A percentile compares a stretch with the other conserved stretches of the same genome.
These are phyloP conservation scores for Sugiyamaella japonica DNA, from an alignment of 1,139 yeast genomes.

Conservation along the genomic window DNA sequence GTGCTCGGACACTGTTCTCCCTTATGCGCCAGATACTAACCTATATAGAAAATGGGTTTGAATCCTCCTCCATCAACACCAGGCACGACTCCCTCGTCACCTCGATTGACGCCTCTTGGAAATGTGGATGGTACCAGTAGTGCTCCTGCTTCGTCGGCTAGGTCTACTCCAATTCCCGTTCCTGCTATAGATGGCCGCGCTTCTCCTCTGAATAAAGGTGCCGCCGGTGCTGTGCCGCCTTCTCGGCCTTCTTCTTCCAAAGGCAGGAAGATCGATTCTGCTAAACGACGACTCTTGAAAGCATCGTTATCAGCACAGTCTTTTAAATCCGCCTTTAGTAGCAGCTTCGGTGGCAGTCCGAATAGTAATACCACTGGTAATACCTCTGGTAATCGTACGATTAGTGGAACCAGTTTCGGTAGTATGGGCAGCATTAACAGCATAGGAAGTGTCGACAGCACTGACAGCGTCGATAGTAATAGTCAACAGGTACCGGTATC, in stretches of 20 bases:
- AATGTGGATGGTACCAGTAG: background rate
- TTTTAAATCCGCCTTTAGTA: conserved; percentile 17
- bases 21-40: background rate
- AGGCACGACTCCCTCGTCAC: background rate
- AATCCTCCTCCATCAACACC: background rate
- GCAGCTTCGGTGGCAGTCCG: background rate
- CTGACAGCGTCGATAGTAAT: background rate
- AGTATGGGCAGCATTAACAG: background rate
- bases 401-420: background rate
- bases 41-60: background rate
- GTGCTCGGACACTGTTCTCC: too few species aligned
- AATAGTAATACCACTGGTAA: background rate
- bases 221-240: background rate
- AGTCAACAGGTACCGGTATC: background rate
- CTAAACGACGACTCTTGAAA: conserved; percentile 12
- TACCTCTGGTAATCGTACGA: background rate
- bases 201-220: background rate
- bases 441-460: background rate
- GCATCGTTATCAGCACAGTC: conserved; percentile 20
- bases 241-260: background rate
- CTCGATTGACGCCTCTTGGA: background rate
- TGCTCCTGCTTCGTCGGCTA: background rate
- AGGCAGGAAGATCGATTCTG: background rate
- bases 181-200: background rate
- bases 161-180: background rate